Conservation (phyloP, 2,329 filamentous ascomycete genomes). For the Raffaelea deltoideospora region DNA sequence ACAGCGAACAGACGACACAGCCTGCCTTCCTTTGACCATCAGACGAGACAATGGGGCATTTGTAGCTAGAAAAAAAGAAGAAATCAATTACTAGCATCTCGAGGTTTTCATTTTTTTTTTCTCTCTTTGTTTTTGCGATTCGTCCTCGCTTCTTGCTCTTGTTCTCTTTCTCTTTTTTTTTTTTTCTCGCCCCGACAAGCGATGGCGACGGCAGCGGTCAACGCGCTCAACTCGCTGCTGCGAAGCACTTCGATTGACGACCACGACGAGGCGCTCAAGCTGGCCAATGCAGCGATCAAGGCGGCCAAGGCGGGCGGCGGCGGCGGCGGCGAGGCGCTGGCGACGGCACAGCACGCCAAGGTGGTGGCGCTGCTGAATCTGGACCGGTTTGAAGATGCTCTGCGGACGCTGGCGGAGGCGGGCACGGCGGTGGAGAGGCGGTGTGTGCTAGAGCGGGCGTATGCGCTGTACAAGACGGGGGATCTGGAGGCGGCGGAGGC, state of each 20-base stretch:
- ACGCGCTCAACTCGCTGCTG: constrained; percentile 37
- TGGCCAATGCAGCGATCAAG: constrained; percentile 45
- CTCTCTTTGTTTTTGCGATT: not conserved
- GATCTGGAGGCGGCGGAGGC: constrained; percentile 47
- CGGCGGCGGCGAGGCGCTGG: constrained; percentile 19
- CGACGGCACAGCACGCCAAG: constrained; percentile 51
- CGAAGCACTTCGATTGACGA: constrained; percentile 45
- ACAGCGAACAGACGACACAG: too few species aligned
- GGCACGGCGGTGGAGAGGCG: constrained; percentile 43
- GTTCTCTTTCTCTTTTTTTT: not conserved
- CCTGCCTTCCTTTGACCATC: too few species aligned
- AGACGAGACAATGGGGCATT: too few species aligned
- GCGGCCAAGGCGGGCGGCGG: constrained; percentile 37
- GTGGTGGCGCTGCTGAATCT: constrained; percentile 65
- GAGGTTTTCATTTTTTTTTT: not conserved
- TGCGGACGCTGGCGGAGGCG: constrained; percentile 50
- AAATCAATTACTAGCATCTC: too few species aligned
- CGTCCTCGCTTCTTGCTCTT: not conserved
- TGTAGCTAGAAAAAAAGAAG: too few species aligned
- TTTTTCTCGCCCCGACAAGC: not conserved
- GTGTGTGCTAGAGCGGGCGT: constrained; percentile 57
- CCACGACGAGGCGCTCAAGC: constrained; percentile 57
- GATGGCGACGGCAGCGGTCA: constrained; percentile 18
- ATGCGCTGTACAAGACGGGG: constrained; percentile 72
- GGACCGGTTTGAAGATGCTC: constrained; percentile 66